Conservation (phyloP, 2,329 filamentous ascomycete genomes). For the Trichoderma sp. region DNA sequence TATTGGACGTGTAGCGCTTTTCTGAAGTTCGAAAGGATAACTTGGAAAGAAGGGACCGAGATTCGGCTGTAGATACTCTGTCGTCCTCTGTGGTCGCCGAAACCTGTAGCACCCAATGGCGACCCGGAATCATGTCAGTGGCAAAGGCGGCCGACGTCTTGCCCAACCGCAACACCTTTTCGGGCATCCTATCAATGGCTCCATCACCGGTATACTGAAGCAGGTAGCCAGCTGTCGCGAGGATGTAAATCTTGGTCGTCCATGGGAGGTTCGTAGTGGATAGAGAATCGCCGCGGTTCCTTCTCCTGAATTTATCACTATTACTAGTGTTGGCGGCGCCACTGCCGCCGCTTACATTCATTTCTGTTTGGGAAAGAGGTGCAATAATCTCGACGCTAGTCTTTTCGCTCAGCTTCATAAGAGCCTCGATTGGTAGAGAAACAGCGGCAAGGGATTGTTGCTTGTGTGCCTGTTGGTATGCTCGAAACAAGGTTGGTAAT, state of each 20-base stretch:
- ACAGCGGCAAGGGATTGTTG: constrained; percentile 68
- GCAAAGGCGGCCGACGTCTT: constrained; percentile 76
- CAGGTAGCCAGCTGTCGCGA: constrained; percentile 68
- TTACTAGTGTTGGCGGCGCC: neutral
- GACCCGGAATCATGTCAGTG: constrained; percentile 74
- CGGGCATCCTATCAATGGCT: constrained; percentile 66
- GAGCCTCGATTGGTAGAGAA: constrained; percentile 63
- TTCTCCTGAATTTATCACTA: constrained; percentile 23
- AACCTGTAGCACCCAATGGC: constrained; percentile 77
- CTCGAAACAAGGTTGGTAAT: constrained; percentile 78
- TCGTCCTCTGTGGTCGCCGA: constrained; percentile 63
- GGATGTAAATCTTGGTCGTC: constrained; percentile 63
- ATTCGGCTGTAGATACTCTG: constrained; percentile 47
- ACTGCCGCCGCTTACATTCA: neutral
- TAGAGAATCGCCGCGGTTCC: constrained; percentile 20
- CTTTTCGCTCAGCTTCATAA: constrained; percentile 60
- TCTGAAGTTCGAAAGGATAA: constrained; percentile 56
- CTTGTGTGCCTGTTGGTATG: constrained; percentile 79
- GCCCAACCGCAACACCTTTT: constrained; percentile 70
- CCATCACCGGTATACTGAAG: constrained; percentile 73
- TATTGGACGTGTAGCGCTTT: constrained; percentile 57
- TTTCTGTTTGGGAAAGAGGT: constrained; percentile 15
- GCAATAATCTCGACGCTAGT: constrained; percentile 32
- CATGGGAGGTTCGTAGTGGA: constrained; percentile 13
- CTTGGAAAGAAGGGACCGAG: constrained; percentile 63